Conservation (phyloP, 163 green algal species). For the Scenedesmus sp. region DNA sequence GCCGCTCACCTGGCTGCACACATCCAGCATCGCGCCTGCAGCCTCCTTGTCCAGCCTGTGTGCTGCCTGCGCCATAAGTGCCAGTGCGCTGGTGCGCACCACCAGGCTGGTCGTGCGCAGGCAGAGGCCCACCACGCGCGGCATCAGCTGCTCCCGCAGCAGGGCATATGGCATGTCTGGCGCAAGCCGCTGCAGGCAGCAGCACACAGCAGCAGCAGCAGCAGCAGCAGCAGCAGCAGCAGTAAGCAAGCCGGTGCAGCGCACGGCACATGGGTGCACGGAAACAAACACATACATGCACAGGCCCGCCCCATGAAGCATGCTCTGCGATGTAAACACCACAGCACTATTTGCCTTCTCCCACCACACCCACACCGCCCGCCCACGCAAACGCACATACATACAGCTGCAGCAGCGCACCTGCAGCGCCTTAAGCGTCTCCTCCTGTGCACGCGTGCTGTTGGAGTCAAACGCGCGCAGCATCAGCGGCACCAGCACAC, state of each 20-base stretch:
- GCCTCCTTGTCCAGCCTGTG: conserved; percentile 65
- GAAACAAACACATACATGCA: background rate
- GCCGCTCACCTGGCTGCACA: conserved; percentile 57
- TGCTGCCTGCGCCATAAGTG: conserved; percentile 59
- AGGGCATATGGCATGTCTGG: conserved; percentile 60
- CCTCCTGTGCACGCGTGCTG: conserved; percentile 68
- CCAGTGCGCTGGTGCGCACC: conserved; percentile 64
- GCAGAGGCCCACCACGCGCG: conserved; percentile 62
- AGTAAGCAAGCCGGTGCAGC: background rate
- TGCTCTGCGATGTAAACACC: too few relatives aligned
- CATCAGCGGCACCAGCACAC: conserved; percentile 48
- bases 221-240: background rate
- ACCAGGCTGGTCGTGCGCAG: conserved; percentile 71
- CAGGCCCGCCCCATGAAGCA: too few relatives aligned
- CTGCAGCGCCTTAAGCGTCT: conserved; percentile 65
- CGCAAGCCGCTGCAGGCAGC: conserved; percentile 48
- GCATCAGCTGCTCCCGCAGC: conserved; percentile 62
- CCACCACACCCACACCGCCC: background rate
- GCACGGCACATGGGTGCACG: background rate
- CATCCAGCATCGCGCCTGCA: conserved; percentile 60
- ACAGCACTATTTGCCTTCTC: background rate
- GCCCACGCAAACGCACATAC: too few relatives aligned
- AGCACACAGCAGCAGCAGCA: background rate
- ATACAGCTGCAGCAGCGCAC: background rate
- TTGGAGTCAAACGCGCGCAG: conserved; percentile 45